Percentiles rank a stretch among this genome's conserved stretches.
Conservation (phyloP, 306 rosid genomes). For the Glycine latifolia region DNA sequence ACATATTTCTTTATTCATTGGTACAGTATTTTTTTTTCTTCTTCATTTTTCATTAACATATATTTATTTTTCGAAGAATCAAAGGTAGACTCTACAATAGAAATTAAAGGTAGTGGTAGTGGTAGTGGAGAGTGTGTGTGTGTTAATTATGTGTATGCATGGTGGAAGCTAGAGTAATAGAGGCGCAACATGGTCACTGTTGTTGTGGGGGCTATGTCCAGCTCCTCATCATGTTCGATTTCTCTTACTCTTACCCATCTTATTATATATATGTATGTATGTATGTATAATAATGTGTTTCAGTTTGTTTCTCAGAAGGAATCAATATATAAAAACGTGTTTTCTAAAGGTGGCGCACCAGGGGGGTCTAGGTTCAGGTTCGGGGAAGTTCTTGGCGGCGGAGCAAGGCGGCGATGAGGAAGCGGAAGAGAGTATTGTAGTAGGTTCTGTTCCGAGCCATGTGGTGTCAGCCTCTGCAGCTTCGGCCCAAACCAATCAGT, state of each 20-base stretch:
- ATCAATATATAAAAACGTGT: slow-evolving; percentile 16
- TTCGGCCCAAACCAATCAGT: slow-evolving; percentile 40
- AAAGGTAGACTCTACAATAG: background rate
- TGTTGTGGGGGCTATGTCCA: background rate
- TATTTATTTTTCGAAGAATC: background rate
- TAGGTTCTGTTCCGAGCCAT: slow-evolving; percentile 60
- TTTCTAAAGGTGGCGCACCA: slow-evolving; percentile 56
- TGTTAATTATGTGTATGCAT: slow-evolving; percentile 32
- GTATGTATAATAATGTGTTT: slow-evolving; percentile 10
- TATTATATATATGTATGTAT: background rate
- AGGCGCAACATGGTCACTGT: slow-evolving; percentile 23
- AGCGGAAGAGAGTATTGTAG: background rate
- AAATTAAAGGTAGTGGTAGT: slow-evolving; percentile 2
- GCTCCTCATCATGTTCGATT: slow-evolving; percentile 4
- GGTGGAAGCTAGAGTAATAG: background rate
- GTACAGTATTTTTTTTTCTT: background rate
- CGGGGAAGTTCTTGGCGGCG: slow-evolving; percentile 28
- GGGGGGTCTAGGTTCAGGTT: background rate
- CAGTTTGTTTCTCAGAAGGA: slow-evolving; percentile 10
- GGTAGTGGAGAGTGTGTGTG: background rate
- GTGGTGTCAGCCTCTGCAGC: slow-evolving; percentile 40
- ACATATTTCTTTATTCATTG: background rate
- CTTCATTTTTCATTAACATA: background rate
- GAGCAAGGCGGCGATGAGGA: slow-evolving; percentile 31
- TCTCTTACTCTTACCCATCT: background rate